Evolutionary conservation across 805 yeast genomes (phyloP).

Genomic region (Yarrowia deformans): DNA sequence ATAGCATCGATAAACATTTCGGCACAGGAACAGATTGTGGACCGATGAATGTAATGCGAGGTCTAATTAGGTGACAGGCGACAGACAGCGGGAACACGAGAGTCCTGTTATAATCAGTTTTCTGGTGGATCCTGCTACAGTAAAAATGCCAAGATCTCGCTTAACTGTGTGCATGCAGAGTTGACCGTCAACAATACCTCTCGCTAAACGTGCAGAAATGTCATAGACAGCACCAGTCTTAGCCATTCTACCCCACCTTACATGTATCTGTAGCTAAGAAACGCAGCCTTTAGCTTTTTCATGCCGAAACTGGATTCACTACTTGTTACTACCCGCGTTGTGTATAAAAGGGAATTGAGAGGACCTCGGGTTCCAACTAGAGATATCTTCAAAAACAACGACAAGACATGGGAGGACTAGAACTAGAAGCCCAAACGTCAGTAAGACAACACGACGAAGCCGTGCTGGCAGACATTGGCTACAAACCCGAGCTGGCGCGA

Average conservation of each 20-base stretch:
- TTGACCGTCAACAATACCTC: neutral
- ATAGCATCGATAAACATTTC: constrained; percentile 6
- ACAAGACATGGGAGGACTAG: constrained; percentile 24
- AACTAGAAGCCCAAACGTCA: constrained; percentile 26
- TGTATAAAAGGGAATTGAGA: neutral
- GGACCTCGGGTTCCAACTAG: neutral
- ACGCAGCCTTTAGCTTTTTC: constrained; percentile 9
- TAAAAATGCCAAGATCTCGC: neutral
- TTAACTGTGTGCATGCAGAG: neutral
- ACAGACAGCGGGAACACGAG: too few relatives aligned
- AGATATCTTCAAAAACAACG: neutral
- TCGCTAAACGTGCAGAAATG: neutral
- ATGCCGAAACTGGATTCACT: constrained; percentile 1
- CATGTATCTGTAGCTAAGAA: neutral
- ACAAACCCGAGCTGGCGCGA: constrained; percentile 71
- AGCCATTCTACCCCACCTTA: neutral
- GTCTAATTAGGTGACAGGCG: neutral
- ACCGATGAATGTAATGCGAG: constrained; percentile 10
- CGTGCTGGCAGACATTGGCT: constrained; percentile 64
- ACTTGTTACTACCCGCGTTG: too few relatives aligned
- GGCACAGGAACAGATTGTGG: neutral
- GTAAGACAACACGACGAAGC: constrained; percentile 21
- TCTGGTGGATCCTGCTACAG: neutral
- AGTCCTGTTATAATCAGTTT: neutral
- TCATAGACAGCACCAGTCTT: neutral